phyloP scores from a whole-genome alignment of 2,329 filamentous ascomycete genomes.

The Shiraia sp. region DNA sequence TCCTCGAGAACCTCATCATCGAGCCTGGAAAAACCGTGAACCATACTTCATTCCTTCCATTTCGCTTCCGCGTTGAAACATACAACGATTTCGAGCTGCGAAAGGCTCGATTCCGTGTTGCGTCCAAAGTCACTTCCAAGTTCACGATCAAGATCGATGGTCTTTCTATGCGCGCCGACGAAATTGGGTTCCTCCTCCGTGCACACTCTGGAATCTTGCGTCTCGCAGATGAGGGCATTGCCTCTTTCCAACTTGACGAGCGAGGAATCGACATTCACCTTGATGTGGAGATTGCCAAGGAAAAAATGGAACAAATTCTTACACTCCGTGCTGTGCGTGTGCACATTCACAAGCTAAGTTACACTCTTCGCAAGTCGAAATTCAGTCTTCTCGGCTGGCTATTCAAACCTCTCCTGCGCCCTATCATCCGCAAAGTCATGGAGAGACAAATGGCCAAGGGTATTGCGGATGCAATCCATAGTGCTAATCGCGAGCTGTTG shows the following conservation, averaged over 20 bases:
- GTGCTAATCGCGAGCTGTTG: constrained; percentile 81
- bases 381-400: constrained; percentile 81
- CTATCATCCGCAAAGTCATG: constrained; percentile 76
- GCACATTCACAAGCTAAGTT: constrained; percentile 83
- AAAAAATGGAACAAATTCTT: constrained; percentile 79
- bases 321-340: constrained; percentile 76
- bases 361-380: constrained; percentile 73
- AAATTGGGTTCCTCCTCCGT: constrained; percentile 88
- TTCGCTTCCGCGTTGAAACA: constrained; percentile 77
- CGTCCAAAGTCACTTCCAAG: constrained; percentile 68
- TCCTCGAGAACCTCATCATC: constrained; percentile 88
- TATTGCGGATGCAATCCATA: constrained; percentile 70
- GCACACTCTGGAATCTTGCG: constrained; percentile 75
- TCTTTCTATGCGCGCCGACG: constrained; percentile 79
- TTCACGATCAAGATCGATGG: constrained; percentile 81
- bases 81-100: constrained; percentile 85
- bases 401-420: constrained; percentile 80
- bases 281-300: constrained; percentile 80
- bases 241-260: constrained; percentile 82
- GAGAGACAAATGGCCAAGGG: constrained; percentile 76
- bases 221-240: constrained; percentile 80
- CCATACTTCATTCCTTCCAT: constrained; percentile 85
- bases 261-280: constrained; percentile 84
- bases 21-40: constrained; percentile 86
- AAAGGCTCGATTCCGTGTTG: constrained; percentile 73